These are phyloP conservation scores for Pinus taeda DNA, from an alignment of 75 land plant genomes.

Conservation along the genomic window DNA sequence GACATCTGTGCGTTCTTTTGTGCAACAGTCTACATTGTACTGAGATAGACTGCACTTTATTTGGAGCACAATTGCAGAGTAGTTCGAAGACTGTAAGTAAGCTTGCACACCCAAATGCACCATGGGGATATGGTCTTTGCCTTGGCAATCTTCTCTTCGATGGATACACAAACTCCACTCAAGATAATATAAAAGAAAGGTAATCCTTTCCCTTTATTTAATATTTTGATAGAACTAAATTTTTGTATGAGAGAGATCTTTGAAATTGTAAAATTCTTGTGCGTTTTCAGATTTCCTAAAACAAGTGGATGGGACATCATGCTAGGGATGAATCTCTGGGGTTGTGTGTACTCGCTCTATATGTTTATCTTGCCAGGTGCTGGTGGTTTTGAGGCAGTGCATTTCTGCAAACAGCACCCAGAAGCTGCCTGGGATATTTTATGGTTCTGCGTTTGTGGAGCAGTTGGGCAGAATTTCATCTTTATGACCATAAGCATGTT, in stretches of 20 bases:
- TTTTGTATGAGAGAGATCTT: not conserved
- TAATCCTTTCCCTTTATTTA: constrained; percentile 12
- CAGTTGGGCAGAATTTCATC: constrained; percentile 97
- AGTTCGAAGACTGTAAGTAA: constrained; percentile 76
- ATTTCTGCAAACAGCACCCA: constrained; percentile 83
- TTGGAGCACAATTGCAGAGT: constrained; percentile 43
- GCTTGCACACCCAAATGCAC: constrained; percentile 93
- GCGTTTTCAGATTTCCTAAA: constrained; percentile 74
- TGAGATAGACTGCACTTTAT: no score
- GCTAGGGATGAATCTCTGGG: constrained; percentile 99
- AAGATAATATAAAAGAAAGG: constrained; percentile 83
- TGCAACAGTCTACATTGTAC: no score
- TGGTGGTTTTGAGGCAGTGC: constrained; percentile 78
- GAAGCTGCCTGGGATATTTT: constrained; percentile 98
- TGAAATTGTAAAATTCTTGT: no score
- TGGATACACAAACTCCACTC: constrained; percentile 98
- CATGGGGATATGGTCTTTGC: constrained; percentile 88
- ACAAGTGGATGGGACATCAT: constrained; percentile 95
- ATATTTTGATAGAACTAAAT: not conserved
- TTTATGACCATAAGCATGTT: constrained; percentile 94
- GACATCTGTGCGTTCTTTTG: no score
- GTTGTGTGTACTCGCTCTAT: constrained; percentile 73
- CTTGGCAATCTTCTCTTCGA: constrained; percentile 87
- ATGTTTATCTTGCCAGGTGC: constrained; percentile 82
- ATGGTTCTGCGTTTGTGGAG: constrained; percentile 91